Percentiles rank a stretch among this genome's conserved stretches.
Evolutionary conservation across 208 protist species (phyloP).

Genomic region (Jaenimonas drosophilae): DNA sequence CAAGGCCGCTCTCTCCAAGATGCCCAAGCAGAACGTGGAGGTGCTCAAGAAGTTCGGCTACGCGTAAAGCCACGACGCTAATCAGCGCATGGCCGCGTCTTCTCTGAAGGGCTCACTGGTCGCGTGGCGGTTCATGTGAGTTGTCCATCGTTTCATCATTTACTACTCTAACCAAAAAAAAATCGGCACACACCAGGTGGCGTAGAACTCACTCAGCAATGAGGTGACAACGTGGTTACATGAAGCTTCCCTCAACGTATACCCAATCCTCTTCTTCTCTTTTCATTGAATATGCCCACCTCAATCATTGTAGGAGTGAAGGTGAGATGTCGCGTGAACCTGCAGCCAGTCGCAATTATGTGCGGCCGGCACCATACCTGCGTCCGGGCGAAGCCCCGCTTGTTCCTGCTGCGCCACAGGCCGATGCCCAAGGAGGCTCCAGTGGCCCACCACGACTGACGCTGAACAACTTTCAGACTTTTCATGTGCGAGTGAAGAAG

Average conservation of each 20-base stretch:
- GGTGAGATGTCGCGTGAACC: too few relatives aligned
- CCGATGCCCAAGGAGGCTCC: too few relatives aligned
- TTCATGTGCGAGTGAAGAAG: slow-evolving; percentile 49
- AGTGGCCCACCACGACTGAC: slow-evolving; percentile 54
- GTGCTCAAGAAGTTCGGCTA: slow-evolving; percentile 88
- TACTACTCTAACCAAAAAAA: neutral
- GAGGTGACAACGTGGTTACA: neutral
- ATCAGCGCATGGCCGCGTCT: neutral
- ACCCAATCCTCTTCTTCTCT: neutral
- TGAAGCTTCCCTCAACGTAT: neutral
- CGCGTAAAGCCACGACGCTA: slow-evolving; percentile 28
- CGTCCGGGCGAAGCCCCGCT: too few relatives aligned
- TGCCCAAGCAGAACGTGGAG: slow-evolving; percentile 76
- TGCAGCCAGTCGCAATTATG: too few relatives aligned
- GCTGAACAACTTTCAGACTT: slow-evolving; percentile 61
- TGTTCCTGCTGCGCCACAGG: neutral
- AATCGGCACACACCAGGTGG: neutral
- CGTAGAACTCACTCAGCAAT: neutral
- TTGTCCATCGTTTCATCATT: neutral
- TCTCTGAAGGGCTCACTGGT: too few relatives aligned
- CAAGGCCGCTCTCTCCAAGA: slow-evolving; percentile 67
- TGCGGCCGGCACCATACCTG: too few relatives aligned
- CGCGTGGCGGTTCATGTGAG: too few relatives aligned
- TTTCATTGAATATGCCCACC: too few relatives aligned
- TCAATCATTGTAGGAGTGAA: too few relatives aligned